Evolutionary conservation across 169 alveolate genomes (phyloP), one percentile per base, ranked within the genome.

Genomic region (Cryptosporidium meleagridis): DNA sequence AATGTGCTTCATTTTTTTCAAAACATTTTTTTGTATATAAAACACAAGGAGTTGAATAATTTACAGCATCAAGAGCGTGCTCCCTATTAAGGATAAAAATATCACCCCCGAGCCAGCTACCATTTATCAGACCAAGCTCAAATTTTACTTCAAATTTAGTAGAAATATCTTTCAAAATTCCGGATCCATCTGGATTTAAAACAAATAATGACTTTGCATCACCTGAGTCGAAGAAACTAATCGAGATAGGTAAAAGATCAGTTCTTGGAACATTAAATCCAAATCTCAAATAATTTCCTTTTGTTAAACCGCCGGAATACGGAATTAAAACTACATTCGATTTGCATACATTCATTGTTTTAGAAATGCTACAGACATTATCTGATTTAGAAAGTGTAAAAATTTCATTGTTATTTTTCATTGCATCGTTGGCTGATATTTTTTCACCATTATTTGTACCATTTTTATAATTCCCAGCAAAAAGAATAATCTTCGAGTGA

Each of bases 51-150:
- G 9, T 10, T 31, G 41, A 14, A 29, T 33, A 5, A 5, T 29
- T 62, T 10, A 16, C 44, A 33, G 70, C 33, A 0, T 31, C 45
- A 31, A 1, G 37, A n/a, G 70, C 12, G n/a, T 62, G 8, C 3
- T 62, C 10, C 12, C 12, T 29, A 62, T 29, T 26, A 31, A 62
- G 45, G 12, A 62, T 62, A 62, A 62, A 62, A 62, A 62, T 18
- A 10, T 62, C 70, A 14, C 70, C 70, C 6, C 70, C 70, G 41
- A 62, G 12, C 70, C 70, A 62, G 23, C 70, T 62, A 62, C 70
- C 70, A 33, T 29, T 62, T 16, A 33, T 62, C 70, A 62, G 29
- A 4, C 70, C 70, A 29, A 62, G 33, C 8, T 62, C 70, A 62
- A 62, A 62, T 26, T 62, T 62, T 2, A 2, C 9, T 62, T 33